Percentiles rank a stretch among this genome's conserved stretches.
Conservation (phyloP, 2,329 filamentous ascomycete species). For the Ophiostoma perfectum region DNA sequence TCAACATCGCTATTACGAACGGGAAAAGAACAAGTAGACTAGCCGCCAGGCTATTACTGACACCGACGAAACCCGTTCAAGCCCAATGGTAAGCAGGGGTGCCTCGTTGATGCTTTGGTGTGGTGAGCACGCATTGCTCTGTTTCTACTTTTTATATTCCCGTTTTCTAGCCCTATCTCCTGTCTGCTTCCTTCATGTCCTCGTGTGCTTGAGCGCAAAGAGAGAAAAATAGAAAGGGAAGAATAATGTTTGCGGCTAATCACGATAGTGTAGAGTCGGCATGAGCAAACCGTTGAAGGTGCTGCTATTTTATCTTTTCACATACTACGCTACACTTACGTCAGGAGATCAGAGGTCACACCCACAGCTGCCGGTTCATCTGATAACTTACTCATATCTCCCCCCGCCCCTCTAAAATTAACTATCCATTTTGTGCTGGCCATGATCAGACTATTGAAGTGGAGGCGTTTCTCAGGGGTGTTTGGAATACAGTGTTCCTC, state of each 20-base stretch:
- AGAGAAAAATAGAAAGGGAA: background rate
- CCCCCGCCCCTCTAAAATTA: too few species aligned
- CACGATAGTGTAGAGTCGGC: too few species aligned
- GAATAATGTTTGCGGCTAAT: background rate
- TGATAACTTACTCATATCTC: background rate
- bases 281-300: background rate
- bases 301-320: background rate
- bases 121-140: background rate
- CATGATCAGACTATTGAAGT: too few species aligned
- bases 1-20: too few species aligned
- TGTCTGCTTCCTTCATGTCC: background rate
- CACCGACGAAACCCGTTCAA: constrained; percentile 3
- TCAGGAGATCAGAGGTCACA: background rate
- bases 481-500: too few species aligned
- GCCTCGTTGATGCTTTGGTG: background rate
- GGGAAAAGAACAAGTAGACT: too few species aligned
- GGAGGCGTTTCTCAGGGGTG: too few species aligned
- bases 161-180: constrained; percentile 3
- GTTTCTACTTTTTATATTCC: background rate
- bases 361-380: constrained; percentile 11
- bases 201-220: background rate
- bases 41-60: too few species aligned
- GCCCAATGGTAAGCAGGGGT: background rate
- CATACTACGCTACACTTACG: background rate
- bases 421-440: too few species aligned